A percentile compares a stretch with the other conserved stretches of the same genome.
Evolutionary conservation across 1,284 basidiomycete genomes (phyloP).

Genomic region (Puccinia triticina): DNA sequence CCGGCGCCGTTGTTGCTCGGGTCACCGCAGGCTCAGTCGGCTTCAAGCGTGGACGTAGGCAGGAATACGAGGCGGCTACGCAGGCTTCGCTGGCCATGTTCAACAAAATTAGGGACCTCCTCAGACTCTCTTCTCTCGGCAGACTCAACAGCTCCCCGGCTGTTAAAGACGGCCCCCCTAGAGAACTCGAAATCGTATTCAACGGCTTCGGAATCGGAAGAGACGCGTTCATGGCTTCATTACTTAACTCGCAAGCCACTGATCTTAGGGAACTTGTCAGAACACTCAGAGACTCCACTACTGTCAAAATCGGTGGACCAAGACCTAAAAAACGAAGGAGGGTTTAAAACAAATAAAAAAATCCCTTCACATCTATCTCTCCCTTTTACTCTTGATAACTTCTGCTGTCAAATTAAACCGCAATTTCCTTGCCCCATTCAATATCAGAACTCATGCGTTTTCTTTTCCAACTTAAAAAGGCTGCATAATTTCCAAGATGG

Average conservation of each 20-base stretch:
- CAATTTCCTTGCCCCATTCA: too few species aligned
- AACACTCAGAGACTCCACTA: slow-evolving; percentile 44
- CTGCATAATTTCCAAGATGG: too few species aligned
- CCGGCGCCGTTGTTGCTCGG: slow-evolving; percentile 36
- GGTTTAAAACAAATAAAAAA: slow-evolving; percentile 6
- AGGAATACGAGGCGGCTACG: slow-evolving; percentile 49
- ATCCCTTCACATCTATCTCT: too few species aligned
- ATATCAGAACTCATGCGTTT: too few species aligned
- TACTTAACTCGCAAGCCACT: slow-evolving; percentile 24
- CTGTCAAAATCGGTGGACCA: slow-evolving; percentile 49
- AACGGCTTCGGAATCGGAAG: slow-evolving; percentile 48
- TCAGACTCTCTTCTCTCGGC: background rate
- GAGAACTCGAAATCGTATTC: slow-evolving; percentile 51
- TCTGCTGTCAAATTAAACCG: too few species aligned
- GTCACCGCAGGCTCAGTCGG: slow-evolving; percentile 46
- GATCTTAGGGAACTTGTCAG: slow-evolving; percentile 42
- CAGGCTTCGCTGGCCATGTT: slow-evolving; percentile 42
- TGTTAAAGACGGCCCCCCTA: slow-evolving; percentile 24
- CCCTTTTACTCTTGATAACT: too few species aligned
- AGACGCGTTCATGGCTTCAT: slow-evolving; percentile 40
- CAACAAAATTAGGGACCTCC: slow-evolving; percentile 27
- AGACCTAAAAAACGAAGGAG: slow-evolving; percentile 49
- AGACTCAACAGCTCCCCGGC: background rate
- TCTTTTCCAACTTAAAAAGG: too few species aligned
- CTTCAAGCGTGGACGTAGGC: slow-evolving; percentile 31